phyloP scores from a whole-genome alignment of 257 asterid species.

The Ehretia macrophylla region DNA sequence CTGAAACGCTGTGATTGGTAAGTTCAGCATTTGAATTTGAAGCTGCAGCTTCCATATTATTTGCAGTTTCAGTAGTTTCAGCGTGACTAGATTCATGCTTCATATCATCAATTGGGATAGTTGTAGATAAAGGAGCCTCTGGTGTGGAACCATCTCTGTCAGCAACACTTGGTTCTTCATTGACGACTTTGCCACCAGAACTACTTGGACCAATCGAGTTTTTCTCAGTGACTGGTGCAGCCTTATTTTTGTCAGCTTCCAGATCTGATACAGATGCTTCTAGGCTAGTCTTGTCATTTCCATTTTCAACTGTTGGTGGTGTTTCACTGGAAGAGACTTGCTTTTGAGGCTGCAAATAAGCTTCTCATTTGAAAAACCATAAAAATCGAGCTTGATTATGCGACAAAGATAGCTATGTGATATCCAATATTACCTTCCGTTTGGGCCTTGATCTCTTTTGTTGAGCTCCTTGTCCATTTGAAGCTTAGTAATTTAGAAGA shows the following conservation, averaged over 20 bases:
- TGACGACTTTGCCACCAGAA: slow-evolving; percentile 29
- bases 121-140: slow-evolving; percentile 48
- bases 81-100: slow-evolving; percentile 34
- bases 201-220: slow-evolving; percentile 32
- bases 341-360: slow-evolving; percentile 49
- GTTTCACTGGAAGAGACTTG: slow-evolving; percentile 47
- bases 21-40: slow-evolving; percentile 34
- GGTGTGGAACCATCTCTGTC: slow-evolving; percentile 37
- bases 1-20: slow-evolving; percentile 31
- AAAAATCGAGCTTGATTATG: slow-evolving; percentile 10
- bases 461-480: slow-evolving; percentile 70
- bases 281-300: slow-evolving; percentile 32
- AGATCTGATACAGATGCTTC: slow-evolving; percentile 44
- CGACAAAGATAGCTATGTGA: slow-evolving; percentile 3
- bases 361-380: slow-evolving; percentile 23
- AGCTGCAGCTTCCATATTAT: slow-evolving; percentile 34
- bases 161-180: slow-evolving; percentile 33
- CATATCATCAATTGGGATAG: slow-evolving; percentile 36
- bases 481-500: slow-evolving; percentile 32
- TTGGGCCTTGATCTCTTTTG: slow-evolving; percentile 57
- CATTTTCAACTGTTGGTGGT: slow-evolving; percentile 33
- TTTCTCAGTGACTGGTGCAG: slow-evolving; percentile 27
- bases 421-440: slow-evolving; percentile 50
- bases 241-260: slow-evolving; percentile 35
- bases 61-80: slow-evolving; percentile 33